Percentiles rank a stretch among this genome's conserved stretches.
phyloP scores from a whole-genome alignment of 768 basidiomycete genomes.

The Amanita muscaria region DNA sequence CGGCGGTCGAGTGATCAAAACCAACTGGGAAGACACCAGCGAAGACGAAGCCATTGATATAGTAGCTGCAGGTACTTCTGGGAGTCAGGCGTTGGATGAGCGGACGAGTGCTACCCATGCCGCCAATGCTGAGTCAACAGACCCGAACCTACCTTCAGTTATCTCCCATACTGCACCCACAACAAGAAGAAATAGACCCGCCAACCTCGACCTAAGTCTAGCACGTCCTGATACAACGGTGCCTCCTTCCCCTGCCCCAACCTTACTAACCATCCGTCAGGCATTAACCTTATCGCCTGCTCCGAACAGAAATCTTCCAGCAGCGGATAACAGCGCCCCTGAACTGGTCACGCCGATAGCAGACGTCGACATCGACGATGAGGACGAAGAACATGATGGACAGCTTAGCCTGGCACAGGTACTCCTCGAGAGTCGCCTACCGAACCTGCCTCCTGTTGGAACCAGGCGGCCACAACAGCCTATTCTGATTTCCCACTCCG shows the following conservation, averaged over 20 bases:
- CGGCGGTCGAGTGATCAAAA: constrained; percentile 39
- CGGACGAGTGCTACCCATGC: constrained; percentile 57
- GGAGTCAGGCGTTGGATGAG: constrained; percentile 76
- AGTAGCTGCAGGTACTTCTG: constrained; percentile 73
- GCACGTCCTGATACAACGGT: constrained; percentile 25
- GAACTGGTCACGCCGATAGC: constrained; percentile 29
- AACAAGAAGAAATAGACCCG: constrained; percentile 47
- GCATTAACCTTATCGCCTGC: constrained; percentile 45
- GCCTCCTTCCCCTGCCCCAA: constrained; percentile 49
- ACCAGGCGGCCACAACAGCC: constrained; percentile 58
- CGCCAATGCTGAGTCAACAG: constrained; percentile 20
- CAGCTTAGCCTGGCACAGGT: constrained; percentile 67
- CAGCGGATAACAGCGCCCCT: constrained; percentile 4
- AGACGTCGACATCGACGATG: constrained; percentile 42
- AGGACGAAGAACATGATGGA: constrained; percentile 54
- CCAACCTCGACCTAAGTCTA: constrained; percentile 56
- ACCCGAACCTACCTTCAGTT: constrained; percentile 22
- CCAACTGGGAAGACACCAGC: constrained; percentile 71
- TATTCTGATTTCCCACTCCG: constrained; percentile 45
- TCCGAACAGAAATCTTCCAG: constrained; percentile 6
- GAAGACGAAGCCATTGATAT: constrained; percentile 85
- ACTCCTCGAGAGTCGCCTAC: constrained; percentile 70
- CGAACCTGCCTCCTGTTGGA: constrained; percentile 64
- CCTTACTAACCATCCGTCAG: constrained; percentile 57
- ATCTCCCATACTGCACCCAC: constrained; percentile 15